phyloP scores from a whole-genome alignment of 306 rosid species.

The Mimosa bimucronata region DNA sequence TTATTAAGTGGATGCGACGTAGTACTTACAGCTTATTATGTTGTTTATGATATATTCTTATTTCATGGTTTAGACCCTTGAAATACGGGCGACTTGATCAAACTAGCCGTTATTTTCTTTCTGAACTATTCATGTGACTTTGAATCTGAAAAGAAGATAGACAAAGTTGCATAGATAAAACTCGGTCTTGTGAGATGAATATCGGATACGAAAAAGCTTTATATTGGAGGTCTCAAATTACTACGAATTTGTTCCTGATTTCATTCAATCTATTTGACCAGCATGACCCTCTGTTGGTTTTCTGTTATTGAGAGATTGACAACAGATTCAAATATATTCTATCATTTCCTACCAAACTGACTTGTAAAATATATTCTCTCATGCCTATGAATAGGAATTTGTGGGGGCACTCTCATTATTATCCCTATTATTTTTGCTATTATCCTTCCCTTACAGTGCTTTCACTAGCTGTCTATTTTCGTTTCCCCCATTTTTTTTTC shows the following conservation, averaged over 20 bases:
- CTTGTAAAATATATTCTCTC: not conserved
- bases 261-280: not conserved
- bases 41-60: not conserved
- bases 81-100: not conserved
- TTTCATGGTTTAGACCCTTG: not conserved
- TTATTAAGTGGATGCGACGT: not conserved
- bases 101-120: not conserved
- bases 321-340: not conserved
- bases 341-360: not conserved
- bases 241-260: not conserved
- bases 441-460: not conserved
- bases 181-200: not conserved
- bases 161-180: not conserved
- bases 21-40: not conserved
- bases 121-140: not conserved
- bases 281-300: not conserved
- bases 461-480: not conserved
- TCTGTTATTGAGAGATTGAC: not conserved
- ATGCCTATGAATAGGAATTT: slow-evolving; percentile 7
- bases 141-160: not conserved
- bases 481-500: not conserved
- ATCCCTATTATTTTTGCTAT: not conserved
- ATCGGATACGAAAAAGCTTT: not conserved
- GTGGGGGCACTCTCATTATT: not conserved
- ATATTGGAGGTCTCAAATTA: not conserved